Evolutionary conservation across 495 filamentous ascomycete species (phyloP), one percentile per base, ranked within the genome.

Genomic region (Parmelia sp.): DNA sequence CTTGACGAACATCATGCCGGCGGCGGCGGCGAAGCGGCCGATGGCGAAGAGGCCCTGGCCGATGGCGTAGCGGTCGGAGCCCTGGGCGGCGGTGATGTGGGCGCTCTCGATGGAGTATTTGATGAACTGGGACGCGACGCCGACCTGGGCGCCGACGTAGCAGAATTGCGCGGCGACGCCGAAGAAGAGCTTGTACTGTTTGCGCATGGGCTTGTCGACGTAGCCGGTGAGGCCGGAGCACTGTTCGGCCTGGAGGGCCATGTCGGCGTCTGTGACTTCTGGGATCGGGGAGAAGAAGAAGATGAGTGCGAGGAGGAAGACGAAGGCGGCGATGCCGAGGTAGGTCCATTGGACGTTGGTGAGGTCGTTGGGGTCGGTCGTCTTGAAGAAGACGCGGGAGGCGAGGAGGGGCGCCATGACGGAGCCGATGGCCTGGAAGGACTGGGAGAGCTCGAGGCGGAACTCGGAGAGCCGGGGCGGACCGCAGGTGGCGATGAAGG

Each of bases 221-320:
- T 72, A 70, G 31, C 70, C 68, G 12, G 71, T 74, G 10, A 74
- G 67, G 21, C 71, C 74, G 44, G 71, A 68, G 35, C 71, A 75
- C 62, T 75, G 72, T 61, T 80, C 79, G 42, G 71, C 78, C 63
- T 80, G 82, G 42, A 79, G 78, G 29, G 78, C 82, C 85, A 89
- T 89, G 71, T 90, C 87, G 37, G 86, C 86, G 68, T 91, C 88
- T 5, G 87, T 89, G 68, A 90, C 82, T 73, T 90, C 87, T 35
- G 87, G 87, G 44, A 90, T 87, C 0, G 77, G 77, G 8, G 82
- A 79, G 40, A 89, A 69, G 73, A 79, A 86, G 76, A 90, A 90
- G 57, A 88, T 76, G 58, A 82, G 69, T 21, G 85, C 84, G 7
- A 91, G 80, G 39, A 83, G 40, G 70, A 82, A 83, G 58, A 90